Base-by-base conservation (phyloP, 2,329 filamentous ascomycete species). In the Sclerotinia glacialis region DNA sequence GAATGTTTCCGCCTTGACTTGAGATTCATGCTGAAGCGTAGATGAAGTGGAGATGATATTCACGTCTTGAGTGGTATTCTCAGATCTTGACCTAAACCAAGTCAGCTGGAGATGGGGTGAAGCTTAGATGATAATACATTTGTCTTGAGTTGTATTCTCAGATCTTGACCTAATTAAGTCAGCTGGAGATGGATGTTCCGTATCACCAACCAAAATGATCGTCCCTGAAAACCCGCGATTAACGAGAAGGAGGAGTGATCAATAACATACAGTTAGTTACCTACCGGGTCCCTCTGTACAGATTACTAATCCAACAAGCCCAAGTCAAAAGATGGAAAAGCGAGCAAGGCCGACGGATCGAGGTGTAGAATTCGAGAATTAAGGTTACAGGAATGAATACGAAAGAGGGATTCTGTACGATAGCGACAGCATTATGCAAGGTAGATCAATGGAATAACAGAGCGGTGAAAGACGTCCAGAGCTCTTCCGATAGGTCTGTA, bases 391-490 rank as follows among this genome's bases (percentile, higher is more conserved):
- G 7, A 34, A 59, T 8, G 14, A 21, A 47, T 23, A 34, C 42
- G 12, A 11, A 34, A n/a, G 18, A 46, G 11, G 18, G 28, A 47
- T 31, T 31, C 26, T 31, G 56, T 34, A 42, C 42, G 42, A 21
- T n/a, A n/a, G 34, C 28, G 42, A 60, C 16, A 60, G 42, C 28
- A 23, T 60, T 47, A 60, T 60, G 56, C 56, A 60, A 60, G 42
- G 56, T 47, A 47, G 56, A 60, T 60, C 56, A 60, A 47, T 47
- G 26, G 31, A 34, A 46, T 21, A 34, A 47, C 12, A 47, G 42
- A 60, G 42, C 42, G 56, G 56, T 60, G 56, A 60, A 60, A 60
- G 56, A 59, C 55, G 55, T 58, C 14, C n/a, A 46, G 40, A 46
- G 23, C n/a, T 11, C 28, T 60, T 60, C 56, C 56, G 56, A 60